Evolutionary conservation across 1,139 yeast species (phyloP), one percentile per base, ranked within the genome.

Genomic region (Nakaseomyces nivariensis): DNA sequence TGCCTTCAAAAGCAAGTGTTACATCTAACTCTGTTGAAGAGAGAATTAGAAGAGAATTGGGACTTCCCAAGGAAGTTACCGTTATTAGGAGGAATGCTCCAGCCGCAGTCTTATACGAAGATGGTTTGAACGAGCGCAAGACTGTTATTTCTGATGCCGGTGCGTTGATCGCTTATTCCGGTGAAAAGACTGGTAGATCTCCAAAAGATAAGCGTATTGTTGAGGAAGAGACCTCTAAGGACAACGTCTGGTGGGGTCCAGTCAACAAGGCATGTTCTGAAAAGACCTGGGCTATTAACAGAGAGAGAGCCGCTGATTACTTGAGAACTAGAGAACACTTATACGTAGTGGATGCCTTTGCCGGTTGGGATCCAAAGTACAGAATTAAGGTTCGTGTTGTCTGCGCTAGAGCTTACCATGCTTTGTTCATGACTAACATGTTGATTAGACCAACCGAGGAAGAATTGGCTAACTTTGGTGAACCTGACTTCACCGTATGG

Each of bases 361-460:
- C 97, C 51, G 98, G 98, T 59, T 92, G 97, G 97, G 98, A 92
- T 71, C 97, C 97, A 67, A 83, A 88, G 69, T 92, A 92, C 82
- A 82, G 97, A 75, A 82, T 92, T 71, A 90, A 90, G 76, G 95
- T 92, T 55, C 83, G 98, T 74, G 85, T 92, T 59, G 94, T 92
- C 53, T 90, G 97, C 75, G 97, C 97, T 55, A 84, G 97, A 71
- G 97, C 98, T 53, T 92, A 92, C 78, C 98, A 92, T 68, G 97
- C 97, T 29, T 76, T 92, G 63, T 92, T 92, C 76, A 92, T 92
- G 98, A 84, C 95, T 66, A 92, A 92, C 69, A 92, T 92, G 98
- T 77, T 92, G 73, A 92, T 92, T 69, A 83, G 94, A 72, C 98
- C 97, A 60, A 83, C 96, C 37, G 81, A 76, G 37, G 95, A 89